Conservation (phyloP, 345 rosid species). For the Euphorbia lathyris region DNA sequence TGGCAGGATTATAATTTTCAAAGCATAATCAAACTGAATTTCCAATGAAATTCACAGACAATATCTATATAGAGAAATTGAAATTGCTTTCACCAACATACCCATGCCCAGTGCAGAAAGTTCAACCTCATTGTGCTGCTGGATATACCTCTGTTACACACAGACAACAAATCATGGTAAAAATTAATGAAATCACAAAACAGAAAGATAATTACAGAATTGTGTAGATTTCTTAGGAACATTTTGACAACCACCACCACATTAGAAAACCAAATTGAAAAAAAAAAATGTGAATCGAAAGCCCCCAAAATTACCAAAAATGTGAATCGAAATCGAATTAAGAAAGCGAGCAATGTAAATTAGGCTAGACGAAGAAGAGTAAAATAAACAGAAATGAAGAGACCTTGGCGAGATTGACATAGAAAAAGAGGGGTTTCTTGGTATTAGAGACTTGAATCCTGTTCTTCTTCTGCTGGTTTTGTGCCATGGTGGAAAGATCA, state of each 20-base stretch:
- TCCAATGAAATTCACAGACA: neutral
- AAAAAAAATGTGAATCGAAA: too few species aligned
- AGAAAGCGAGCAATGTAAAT: too few species aligned
- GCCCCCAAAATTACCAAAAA: too few species aligned
- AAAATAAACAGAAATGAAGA: too few species aligned
- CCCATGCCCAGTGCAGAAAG: slow-evolving; percentile 98
- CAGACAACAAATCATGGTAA: neutral
- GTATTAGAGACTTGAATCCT: slow-evolving; percentile 36
- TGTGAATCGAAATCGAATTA: too few species aligned
- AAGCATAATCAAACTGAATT: neutral
- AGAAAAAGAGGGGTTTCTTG: slow-evolving; percentile 35
- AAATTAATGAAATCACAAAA: neutral
- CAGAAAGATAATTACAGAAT: neutral
- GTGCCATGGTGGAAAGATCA: neutral
- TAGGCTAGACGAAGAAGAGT: too few species aligned
- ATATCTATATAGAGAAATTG: neutral
- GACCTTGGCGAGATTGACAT: slow-evolving; percentile 39
- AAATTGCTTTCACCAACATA: slow-evolving; percentile 31
- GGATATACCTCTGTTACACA: slow-evolving; percentile 76
- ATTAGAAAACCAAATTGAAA: too few species aligned
- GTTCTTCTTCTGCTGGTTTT: slow-evolving; percentile 28
- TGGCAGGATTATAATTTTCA: too few species aligned
- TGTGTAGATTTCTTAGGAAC: too few species aligned
- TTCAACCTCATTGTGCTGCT: slow-evolving; percentile 85
- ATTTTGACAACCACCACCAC: too few species aligned